Conservation (phyloP, 768 basidiomycete genomes). For the Collybia sordida region DNA sequence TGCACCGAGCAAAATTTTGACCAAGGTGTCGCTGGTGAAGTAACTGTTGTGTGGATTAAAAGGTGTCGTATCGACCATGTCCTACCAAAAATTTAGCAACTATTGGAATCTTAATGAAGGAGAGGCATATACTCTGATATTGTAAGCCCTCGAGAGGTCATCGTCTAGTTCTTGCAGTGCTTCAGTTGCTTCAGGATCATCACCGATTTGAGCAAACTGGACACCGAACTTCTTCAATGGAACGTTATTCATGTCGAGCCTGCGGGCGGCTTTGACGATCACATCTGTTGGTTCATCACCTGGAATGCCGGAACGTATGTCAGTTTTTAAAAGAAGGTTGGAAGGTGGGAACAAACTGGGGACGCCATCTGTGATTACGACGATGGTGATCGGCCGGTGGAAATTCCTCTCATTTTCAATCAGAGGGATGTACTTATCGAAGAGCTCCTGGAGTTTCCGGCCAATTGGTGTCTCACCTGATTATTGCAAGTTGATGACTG, state of each 20-base stretch:
- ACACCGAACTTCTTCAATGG: constrained; percentile 1
- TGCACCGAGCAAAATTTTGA: constrained; percentile 10
- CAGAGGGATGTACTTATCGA: constrained; percentile 15
- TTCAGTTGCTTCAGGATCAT: constrained; percentile 4
- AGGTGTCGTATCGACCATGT: constrained; percentile 5
- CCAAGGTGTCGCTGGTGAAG: constrained; percentile 6
- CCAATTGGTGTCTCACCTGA: constrained; percentile 17
- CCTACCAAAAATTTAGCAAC: background rate
- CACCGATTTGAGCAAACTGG: constrained; percentile 5
- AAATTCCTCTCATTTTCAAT: constrained; percentile 14
- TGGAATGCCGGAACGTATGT: background rate
- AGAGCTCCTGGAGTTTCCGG: constrained; percentile 10
- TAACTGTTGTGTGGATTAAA: constrained; percentile 1
- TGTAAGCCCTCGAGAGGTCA: background rate
- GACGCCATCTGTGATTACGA: constrained; percentile 5
- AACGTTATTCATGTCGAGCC: background rate
- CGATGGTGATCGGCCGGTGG: background rate
- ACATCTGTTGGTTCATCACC: background rate
- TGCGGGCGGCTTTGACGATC: constrained; percentile 1
- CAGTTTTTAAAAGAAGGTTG: background rate
- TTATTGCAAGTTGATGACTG: background rate
- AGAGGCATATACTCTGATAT: background rate
- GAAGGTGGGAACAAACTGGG: background rate
- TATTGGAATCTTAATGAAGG: background rate
- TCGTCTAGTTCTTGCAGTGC: constrained; percentile 3